Evolutionary conservation across 176 grass and related monocot genomes (phyloP).

Genomic region (Juncus effusus): DNA sequence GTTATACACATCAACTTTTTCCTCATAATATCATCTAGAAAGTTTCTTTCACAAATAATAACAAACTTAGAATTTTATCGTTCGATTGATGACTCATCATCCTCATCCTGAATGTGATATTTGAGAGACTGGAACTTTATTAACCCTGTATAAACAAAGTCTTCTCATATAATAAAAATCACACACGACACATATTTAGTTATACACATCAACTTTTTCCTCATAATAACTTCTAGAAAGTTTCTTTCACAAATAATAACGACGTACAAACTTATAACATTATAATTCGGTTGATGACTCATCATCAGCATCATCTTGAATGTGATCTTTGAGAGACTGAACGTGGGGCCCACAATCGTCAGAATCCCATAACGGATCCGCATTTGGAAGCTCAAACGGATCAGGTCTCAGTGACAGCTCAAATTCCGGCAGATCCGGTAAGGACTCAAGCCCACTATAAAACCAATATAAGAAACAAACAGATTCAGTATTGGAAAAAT

Average conservation of each 20-base stretch:
- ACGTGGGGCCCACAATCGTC: slow-evolving; percentile 62
- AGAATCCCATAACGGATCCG: slow-evolving; percentile 60
- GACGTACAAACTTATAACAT: not conserved
- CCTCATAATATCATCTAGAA: not conserved
- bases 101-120: slow-evolving; percentile 65
- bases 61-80: not conserved
- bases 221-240: not conserved
- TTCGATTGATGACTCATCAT: slow-evolving; percentile 10
- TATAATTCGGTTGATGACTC: slow-evolving; percentile 4
- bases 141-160: not conserved
- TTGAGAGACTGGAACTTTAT: slow-evolving; percentile 60
- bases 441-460: slow-evolving; percentile 49
- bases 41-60: not conserved
- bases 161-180: not conserved
- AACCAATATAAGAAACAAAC: slow-evolving; percentile 21
- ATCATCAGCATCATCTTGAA: slow-evolving; percentile 49
- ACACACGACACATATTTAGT: not conserved
- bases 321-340: slow-evolving; percentile 77
- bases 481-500: not conserved
- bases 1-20: slow-evolving; percentile 19
- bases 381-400: slow-evolving; percentile 57
- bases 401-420: slow-evolving; percentile 72
- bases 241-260: not conserved
- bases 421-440: slow-evolving; percentile 93
- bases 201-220: slow-evolving; percentile 14